A percentile compares a stretch with the other conserved stretches of the same genome.
Evolutionary conservation across 352 stramenopile species (phyloP).

Genomic region (Globisporangium acanthophoron): DNA sequence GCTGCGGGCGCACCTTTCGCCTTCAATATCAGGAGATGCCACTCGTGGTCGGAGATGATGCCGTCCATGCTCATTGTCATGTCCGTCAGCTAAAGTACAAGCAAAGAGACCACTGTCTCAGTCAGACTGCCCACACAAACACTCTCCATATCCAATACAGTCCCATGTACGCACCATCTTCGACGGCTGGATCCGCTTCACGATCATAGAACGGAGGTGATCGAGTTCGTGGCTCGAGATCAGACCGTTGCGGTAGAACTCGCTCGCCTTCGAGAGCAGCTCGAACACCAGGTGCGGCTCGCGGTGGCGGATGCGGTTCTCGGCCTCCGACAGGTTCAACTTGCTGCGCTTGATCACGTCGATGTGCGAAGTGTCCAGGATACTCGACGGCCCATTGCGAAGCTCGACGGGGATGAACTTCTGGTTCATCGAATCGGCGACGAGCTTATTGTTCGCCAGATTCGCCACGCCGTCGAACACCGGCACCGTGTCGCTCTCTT

Average conservation of each 20-base stretch:
- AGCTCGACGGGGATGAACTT: slow-evolving; percentile 73
- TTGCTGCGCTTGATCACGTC: slow-evolving; percentile 83
- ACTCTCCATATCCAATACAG: not conserved
- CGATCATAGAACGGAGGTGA: slow-evolving; percentile 64
- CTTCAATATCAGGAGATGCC: slow-evolving; percentile 78
- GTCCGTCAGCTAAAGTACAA: slow-evolving; percentile 49
- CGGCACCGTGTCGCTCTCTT: slow-evolving; percentile 45
- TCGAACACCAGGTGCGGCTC: slow-evolving; percentile 83
- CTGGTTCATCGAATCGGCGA: slow-evolving; percentile 78
- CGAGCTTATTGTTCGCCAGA: slow-evolving; percentile 64
- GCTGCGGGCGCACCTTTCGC: slow-evolving; percentile 43
- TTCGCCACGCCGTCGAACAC: slow-evolving; percentile 52
- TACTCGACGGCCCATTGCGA: slow-evolving; percentile 44
- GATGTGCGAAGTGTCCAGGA: slow-evolving; percentile 69
- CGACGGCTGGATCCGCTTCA: slow-evolving; percentile 72
- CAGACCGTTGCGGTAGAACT: slow-evolving; percentile 76
- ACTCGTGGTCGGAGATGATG: slow-evolving; percentile 85
- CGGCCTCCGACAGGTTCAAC: slow-evolving; percentile 67
- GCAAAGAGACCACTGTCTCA: not conserved
- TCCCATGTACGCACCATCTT: slow-evolving; percentile 55
- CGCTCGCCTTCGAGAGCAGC: slow-evolving; percentile 72
- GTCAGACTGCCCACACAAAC: not conserved
- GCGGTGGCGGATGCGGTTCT: slow-evolving; percentile 78
- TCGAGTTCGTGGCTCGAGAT: slow-evolving; percentile 82
- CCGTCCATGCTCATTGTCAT: slow-evolving; percentile 83